phyloP scores from a whole-genome alignment of 2,329 filamentous ascomycete genomes.

The Dothideomycetes sp. region DNA sequence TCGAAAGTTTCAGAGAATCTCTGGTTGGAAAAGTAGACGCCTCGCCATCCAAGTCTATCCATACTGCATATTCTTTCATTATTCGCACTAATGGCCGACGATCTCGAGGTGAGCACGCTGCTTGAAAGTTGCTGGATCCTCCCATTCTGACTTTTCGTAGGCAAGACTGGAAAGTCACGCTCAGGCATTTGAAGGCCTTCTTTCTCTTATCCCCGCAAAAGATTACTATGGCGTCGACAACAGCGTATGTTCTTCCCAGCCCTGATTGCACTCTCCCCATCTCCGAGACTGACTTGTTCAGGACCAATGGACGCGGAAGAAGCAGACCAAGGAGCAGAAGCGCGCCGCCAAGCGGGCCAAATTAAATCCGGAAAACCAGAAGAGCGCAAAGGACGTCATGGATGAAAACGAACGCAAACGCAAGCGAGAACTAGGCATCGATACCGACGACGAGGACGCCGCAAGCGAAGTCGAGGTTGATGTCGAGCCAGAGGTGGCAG shows the following conservation, averaged over 20 bases:
- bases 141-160: conserved; percentile 20
- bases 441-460: conserved; percentile 18
- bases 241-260: conserved; percentile 49
- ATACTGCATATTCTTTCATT: no score
- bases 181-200: conserved; percentile 73
- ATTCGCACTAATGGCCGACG: conserved; percentile 10
- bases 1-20: no score
- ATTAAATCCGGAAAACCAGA: conserved; percentile 80
- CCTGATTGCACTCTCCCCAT: conserved; percentile 7
- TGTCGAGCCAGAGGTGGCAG: conserved; percentile 19
- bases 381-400: conserved; percentile 87
- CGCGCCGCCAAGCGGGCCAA: conserved; percentile 75
- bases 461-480: conserved; percentile 15
- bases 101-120: conserved; percentile 15
- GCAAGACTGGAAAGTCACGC: conserved; percentile 46
- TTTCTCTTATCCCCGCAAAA: conserved; percentile 82
- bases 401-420: conserved; percentile 73
- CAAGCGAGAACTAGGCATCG: conserved; percentile 55
- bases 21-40: background rate
- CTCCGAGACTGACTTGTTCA: conserved; percentile 27
- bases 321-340: conserved; percentile 86
- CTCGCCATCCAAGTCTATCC: no score
- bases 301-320: conserved; percentile 92
- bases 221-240: conserved; percentile 73
- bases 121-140: background rate